Evolutionary conservation across 768 basidiomycete species (phyloP).

Genomic region (Cubamyces sp.): DNA sequence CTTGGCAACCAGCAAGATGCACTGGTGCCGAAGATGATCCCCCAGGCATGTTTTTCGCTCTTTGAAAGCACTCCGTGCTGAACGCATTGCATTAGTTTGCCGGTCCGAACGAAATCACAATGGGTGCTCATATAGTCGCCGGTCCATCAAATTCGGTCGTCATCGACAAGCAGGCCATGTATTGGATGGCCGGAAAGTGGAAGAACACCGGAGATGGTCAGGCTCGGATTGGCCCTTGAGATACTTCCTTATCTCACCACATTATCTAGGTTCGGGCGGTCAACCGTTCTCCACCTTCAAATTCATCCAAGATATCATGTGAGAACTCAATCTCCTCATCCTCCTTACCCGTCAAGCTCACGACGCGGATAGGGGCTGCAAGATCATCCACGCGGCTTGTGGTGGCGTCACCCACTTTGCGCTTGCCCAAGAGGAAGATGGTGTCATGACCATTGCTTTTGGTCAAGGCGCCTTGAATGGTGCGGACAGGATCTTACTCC

Average conservation of each 20-base stretch:
- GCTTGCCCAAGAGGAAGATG: slow-evolving; percentile 69
- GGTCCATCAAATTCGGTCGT: slow-evolving; percentile 87
- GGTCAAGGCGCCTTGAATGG: slow-evolving; percentile 89
- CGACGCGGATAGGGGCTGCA: slow-evolving; percentile 65
- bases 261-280: slow-evolving; percentile 73
- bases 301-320: slow-evolving; percentile 87
- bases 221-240: slow-evolving; percentile 13
- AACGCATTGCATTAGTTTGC: slow-evolving; percentile 56
- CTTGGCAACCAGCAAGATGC: slow-evolving; percentile 84
- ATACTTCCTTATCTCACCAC: not conserved
- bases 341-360: slow-evolving; percentile 3
- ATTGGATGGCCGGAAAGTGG: slow-evolving; percentile 91
- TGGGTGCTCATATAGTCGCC: slow-evolving; percentile 67
- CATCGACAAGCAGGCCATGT: slow-evolving; percentile 84
- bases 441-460: slow-evolving; percentile 84
- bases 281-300: slow-evolving; percentile 89
- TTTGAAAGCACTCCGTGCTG: not conserved
- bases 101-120: slow-evolving; percentile 64
- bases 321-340: slow-evolving; percentile 27
- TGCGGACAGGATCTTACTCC: slow-evolving; percentile 30
- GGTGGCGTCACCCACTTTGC: slow-evolving; percentile 93
- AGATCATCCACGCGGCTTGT: slow-evolving; percentile 64
- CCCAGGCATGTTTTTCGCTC: slow-evolving; percentile 57
- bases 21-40: slow-evolving; percentile 80
- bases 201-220: slow-evolving; percentile 93